phyloP scores from a whole-genome alignment of 495 filamentous ascomycete species.

The Xylaria longipes region DNA sequence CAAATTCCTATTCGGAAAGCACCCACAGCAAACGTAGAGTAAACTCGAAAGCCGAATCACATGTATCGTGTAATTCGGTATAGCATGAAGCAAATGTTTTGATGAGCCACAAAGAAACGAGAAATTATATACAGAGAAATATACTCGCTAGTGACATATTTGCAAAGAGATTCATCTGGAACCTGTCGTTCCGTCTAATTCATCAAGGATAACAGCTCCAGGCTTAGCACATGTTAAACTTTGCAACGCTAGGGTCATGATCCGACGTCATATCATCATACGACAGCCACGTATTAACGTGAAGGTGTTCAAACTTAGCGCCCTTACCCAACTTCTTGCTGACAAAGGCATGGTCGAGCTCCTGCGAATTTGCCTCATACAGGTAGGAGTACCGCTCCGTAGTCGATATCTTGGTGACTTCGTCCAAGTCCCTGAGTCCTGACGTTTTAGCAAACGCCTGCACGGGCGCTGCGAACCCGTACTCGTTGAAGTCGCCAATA shows the following conservation, averaged over 20 bases:
- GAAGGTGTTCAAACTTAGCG: conserved; percentile 15
- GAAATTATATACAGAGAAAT: neutral
- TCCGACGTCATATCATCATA: conserved; percentile 56
- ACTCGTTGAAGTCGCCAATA: conserved; percentile 70
- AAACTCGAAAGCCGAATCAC: neutral
- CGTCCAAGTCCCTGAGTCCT: conserved; percentile 61
- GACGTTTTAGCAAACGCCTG: conserved; percentile 49
- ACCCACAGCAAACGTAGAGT: neutral
- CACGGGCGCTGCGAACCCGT: conserved; percentile 60
- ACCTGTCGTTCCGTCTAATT: neutral
- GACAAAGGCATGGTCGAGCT: conserved; percentile 68
- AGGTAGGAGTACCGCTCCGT: conserved; percentile 67
- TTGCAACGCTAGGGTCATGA: conserved; percentile 66
- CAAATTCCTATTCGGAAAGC: neutral
- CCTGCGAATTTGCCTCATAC: conserved; percentile 60
- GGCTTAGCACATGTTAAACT: conserved; percentile 56
- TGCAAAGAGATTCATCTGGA: neutral
- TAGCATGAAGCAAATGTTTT: neutral
- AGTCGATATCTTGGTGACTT: conserved; percentile 46
- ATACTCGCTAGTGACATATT: neutral
- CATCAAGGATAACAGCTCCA: neutral
- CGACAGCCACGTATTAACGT: conserved; percentile 60
- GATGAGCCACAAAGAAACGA: neutral
- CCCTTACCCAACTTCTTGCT: conserved; percentile 44
- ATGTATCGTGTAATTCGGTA: neutral